Percentiles rank a stretch among this genome's conserved stretches.
phyloP scores from a whole-genome alignment of 176 grass and related monocot species.

The Lolium rigidum region DNA sequence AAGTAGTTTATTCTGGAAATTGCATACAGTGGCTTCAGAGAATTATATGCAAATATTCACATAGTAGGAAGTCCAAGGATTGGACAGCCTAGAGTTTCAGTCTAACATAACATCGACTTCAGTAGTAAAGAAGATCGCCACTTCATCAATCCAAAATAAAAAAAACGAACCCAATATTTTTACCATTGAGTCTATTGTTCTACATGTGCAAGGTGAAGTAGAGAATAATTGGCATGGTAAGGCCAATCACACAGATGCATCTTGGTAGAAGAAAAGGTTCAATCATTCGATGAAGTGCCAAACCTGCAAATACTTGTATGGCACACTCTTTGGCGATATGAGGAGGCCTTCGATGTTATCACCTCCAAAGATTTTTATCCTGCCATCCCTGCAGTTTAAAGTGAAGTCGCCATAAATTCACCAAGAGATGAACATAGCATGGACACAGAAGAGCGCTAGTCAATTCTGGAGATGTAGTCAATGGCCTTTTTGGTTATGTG shows the following conservation, averaged over 20 bases:
- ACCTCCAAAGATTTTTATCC: conserved; percentile 91
- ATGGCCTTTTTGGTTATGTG: neutral
- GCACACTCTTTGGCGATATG: conserved; percentile 78
- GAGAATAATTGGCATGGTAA: conserved; percentile 1
- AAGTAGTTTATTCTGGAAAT: neutral
- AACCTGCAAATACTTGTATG: conserved; percentile 92
- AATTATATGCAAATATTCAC: conserved; percentile 18
- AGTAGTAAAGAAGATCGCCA: neutral
- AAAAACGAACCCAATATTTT: neutral
- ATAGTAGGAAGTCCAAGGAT: neutral
- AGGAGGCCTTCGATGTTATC: conserved; percentile 91
- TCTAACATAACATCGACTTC: neutral
- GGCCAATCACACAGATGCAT: neutral
- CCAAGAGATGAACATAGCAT: neutral
- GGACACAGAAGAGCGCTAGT: neutral
- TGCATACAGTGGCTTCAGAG: neutral
- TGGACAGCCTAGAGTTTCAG: neutral
- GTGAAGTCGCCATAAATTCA: neutral
- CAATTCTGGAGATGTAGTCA: neutral
- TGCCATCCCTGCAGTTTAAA: conserved; percentile 74
- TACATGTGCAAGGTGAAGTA: neutral
- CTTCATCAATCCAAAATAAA: neutral
- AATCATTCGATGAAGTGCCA: neutral
- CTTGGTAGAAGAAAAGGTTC: neutral
- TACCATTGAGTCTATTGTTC: neutral